A percentile compares a stretch with the other conserved stretches of the same genome.
Conservation (phyloP, 192 early-diverging fungal species). For the Geranomyces variabilis region DNA sequence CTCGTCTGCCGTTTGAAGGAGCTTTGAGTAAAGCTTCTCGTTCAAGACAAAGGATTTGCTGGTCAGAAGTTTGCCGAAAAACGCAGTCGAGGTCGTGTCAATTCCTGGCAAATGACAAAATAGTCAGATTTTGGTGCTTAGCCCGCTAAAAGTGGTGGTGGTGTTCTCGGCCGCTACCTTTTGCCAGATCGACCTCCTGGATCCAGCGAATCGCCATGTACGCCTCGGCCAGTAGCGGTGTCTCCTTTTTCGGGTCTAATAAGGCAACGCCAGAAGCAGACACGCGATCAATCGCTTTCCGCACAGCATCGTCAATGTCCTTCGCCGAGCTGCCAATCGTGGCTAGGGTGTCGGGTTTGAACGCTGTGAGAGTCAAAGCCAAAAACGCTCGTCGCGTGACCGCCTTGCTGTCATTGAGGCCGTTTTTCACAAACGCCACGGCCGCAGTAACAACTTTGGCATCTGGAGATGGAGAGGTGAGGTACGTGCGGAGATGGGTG, state of each 20-base stretch:
- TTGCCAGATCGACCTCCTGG: constrained; percentile 19
- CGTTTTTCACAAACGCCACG: constrained; percentile 52
- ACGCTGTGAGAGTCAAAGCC: constrained; percentile 56
- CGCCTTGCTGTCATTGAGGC: constrained; percentile 65
- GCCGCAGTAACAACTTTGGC: constrained; percentile 44
- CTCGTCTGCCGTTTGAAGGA: constrained; percentile 62
- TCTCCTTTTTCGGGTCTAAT: constrained; percentile 57
- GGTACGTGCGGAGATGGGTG: constrained; percentile 55
- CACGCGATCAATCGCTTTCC: constrained; percentile 48
- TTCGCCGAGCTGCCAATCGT: constrained; percentile 12
- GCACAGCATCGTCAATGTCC: constrained; percentile 59
- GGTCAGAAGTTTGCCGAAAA: constrained; percentile 27
- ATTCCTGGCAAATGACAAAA: background rate
- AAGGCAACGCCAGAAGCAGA: constrained; percentile 45
- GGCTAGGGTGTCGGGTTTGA: constrained; percentile 50
- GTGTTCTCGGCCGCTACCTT: background rate
- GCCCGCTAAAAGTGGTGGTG: too few species aligned
- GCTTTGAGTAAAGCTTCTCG: constrained; percentile 82
- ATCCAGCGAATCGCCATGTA: constrained; percentile 42
- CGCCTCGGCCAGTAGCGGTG: constrained; percentile 46
- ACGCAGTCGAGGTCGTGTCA: constrained; percentile 32
- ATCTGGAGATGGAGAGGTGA: constrained; percentile 45
- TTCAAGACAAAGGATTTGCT: constrained; percentile 74
- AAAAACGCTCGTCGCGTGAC: constrained; percentile 69
- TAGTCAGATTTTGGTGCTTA: background rate